Evolutionary conservation across 2,329 filamentous ascomycete species (phyloP), one percentile per base, ranked within the genome.

Genomic region (Nannizziopsis barbatae): DNA sequence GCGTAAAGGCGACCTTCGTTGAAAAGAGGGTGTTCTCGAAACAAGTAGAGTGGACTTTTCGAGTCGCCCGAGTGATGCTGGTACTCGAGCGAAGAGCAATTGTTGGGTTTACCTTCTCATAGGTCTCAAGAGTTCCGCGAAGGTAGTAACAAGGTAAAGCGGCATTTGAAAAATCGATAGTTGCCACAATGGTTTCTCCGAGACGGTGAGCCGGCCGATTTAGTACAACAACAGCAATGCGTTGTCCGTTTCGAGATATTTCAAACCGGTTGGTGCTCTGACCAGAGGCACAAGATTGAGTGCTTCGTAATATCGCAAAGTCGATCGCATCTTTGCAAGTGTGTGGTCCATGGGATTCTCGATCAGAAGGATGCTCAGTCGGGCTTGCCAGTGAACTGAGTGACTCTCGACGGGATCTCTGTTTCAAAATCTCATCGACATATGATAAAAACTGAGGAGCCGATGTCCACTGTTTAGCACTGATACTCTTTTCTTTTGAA

Each of bases 181-280:
- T 84, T 56, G 87, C 83, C 10, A 81, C 86, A 39, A 96, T 80
- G 0, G 83, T 81, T 65, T 98, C 92, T 50, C 92, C 92, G 1
- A 98, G 73, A 39, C 89, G 78, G 69, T 93, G 95, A 0, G 89
- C 81, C 0, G 92, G 87, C 8, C 92, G 81, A 4, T 89, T 84
- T 30, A 98, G 76, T 67, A 89, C 88, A 48, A 98, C 79, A 5
- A 93, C 86, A 2, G 86, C 90, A 10, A 98, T 89, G n/a, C 82
- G 82, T 49, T 82, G 81, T n/a, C 89, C 89, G 59, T 88, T 89
- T 11, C 90, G 84, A 10, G 90, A 83, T 62, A 98, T 96, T 62
- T 95, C 89, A 63, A 96, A 98, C 35, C 88, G 81, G 59, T 95
- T 95, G n/a, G 83, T 79, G 60, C 85, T 89, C 57, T 87, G 83